Evolutionary conservation across 768 basidiomycete species (phyloP).

Genomic region (Tephrocybe sp.): DNA sequence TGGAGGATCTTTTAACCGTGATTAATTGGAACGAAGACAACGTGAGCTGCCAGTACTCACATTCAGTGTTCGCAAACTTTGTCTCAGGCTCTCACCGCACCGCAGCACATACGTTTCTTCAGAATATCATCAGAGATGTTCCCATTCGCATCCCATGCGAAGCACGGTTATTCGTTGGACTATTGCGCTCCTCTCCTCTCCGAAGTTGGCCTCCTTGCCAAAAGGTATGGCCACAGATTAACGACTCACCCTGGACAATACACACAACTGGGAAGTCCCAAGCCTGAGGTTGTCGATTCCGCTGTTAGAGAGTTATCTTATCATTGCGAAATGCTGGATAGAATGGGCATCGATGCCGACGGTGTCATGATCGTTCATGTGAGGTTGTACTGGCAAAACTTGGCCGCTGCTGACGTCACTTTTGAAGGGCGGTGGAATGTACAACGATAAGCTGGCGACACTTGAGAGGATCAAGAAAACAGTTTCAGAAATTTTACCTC

Average conservation of each 20-base stretch:
- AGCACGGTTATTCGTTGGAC: slow-evolving; percentile 78
- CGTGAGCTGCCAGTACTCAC: slow-evolving; percentile 33
- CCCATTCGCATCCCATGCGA: slow-evolving; percentile 83
- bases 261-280: slow-evolving; percentile 81
- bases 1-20: slow-evolving; percentile 66
- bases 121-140: slow-evolving; percentile 92
- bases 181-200: slow-evolving; percentile 63
- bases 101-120: slow-evolving; percentile 78
- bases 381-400: slow-evolving; percentile 19
- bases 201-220: slow-evolving; percentile 64
- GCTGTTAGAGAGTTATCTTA: slow-evolving; percentile 82
- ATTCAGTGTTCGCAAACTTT: too few relatives aligned
- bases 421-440: slow-evolving; percentile 73
- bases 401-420: not conserved
- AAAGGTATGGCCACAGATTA: slow-evolving; percentile 71
- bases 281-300: slow-evolving; percentile 68
- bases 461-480: slow-evolving; percentile 73
- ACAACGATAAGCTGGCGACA: slow-evolving; percentile 75
- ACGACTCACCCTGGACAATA: slow-evolving; percentile 91
- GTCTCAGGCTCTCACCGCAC: not conserved
- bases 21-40: slow-evolving; percentile 94
- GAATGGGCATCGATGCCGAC: slow-evolving; percentile 81
- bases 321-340: slow-evolving; percentile 85
- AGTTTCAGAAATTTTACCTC: slow-evolving; percentile 56
- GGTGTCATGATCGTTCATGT: slow-evolving; percentile 89